Evolutionary conservation across 1,139 yeast species (phyloP).

Genomic region (Keqinozyma sinolaborantium): DNA sequence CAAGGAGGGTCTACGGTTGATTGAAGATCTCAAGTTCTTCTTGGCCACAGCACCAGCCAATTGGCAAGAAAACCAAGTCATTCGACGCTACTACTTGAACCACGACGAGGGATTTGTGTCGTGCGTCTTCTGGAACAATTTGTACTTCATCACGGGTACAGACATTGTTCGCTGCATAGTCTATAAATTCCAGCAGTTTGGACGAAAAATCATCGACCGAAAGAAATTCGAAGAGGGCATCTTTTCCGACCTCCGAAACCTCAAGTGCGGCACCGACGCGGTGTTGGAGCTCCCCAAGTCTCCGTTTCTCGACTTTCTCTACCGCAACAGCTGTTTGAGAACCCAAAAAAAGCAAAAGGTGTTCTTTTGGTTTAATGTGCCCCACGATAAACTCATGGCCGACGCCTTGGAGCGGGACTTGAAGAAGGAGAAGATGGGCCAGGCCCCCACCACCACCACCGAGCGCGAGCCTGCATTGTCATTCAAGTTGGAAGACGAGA

Average conservation of each 20-base stretch:
- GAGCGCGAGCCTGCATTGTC: constrained; percentile 60
- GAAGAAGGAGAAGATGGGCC: constrained; percentile 65
- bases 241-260: constrained; percentile 82
- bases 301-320: constrained; percentile 77
- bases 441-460: constrained; percentile 59
- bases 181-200: constrained; percentile 87
- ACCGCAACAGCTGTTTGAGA: constrained; percentile 81
- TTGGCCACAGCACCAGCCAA: constrained; percentile 91
- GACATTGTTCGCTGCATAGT: constrained; percentile 92
- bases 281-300: constrained; percentile 86
- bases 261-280: constrained; percentile 88
- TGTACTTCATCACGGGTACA: constrained; percentile 91
- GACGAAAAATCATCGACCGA: constrained; percentile 76
- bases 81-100: constrained; percentile 79
- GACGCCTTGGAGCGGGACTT: constrained; percentile 93
- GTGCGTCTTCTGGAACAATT: constrained; percentile 89
- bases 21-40: constrained; percentile 79
- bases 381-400: constrained; percentile 87
- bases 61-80: constrained; percentile 88
- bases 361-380: constrained; percentile 94
- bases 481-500: constrained; percentile 51
- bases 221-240: constrained; percentile 97
- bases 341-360: constrained; percentile 98
- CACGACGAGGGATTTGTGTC: constrained; percentile 89
- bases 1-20: constrained; percentile 55